Conservation (phyloP, 1,139 yeast species). For the Yarrowia galli region DNA sequence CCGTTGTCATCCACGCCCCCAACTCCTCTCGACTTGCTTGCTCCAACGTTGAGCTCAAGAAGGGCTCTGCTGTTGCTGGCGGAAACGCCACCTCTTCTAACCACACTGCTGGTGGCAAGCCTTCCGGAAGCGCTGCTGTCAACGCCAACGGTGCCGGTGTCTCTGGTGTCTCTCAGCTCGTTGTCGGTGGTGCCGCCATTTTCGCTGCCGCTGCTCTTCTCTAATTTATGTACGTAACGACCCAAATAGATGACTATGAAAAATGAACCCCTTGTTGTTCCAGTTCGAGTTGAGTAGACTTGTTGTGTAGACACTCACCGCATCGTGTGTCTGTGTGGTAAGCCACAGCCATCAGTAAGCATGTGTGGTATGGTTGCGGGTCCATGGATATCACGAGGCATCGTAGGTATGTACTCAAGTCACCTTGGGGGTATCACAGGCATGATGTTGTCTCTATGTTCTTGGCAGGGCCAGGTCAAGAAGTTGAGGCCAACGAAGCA, state of each 20-base stretch:
- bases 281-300: background rate
- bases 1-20: conserved; percentile 61
- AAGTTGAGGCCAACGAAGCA: background rate
- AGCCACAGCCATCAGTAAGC: no score
- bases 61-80: conserved; percentile 17
- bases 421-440: background rate
- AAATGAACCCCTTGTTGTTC: background rate
- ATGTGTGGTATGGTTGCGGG: background rate
- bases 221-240: conserved; percentile 31
- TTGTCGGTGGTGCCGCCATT: conserved; percentile 31
- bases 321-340: no score
- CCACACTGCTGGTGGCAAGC: conserved; percentile 16
- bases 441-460: background rate
- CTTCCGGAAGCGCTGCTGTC: conserved; percentile 13
- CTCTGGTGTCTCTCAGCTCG: conserved; percentile 31
- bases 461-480: background rate
- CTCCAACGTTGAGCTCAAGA: conserved; percentile 45
- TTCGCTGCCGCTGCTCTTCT: conserved; percentile 37
- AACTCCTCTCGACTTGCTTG: conserved; percentile 63
- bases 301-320: no score
- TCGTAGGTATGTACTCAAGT: no score
- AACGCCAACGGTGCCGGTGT: conserved; percentile 30
- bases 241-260: conserved; percentile 19
- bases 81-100: conserved; percentile 20
- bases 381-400: background rate